Base-by-base conservation (phyloP, 1,284 basidiomycete genomes). In the Psilocybe mexicana region DNA sequence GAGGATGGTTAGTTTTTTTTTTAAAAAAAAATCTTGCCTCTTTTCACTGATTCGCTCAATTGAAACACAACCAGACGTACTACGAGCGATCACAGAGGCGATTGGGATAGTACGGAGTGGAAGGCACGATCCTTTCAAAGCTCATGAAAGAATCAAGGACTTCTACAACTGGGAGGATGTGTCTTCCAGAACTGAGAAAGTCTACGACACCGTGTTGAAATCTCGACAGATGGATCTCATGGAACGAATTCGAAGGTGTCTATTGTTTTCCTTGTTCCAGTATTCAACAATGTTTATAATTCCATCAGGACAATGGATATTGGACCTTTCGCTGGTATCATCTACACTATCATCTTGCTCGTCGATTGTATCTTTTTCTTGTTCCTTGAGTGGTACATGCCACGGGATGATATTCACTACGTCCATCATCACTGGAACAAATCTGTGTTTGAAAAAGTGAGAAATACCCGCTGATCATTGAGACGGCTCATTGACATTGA, bases 91-190 rank as follows among this genome's bases (percentile, higher is more conserved):
- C 56, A 83, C 87, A 1, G 83, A 90, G 60, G 96, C 93, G 0
- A 90, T 99, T 40, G 65, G 74, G 2, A 86, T 90, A 55, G 83
- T 98, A 2, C 73, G 81, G 0, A 71, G 75, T 0, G 89, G 91
- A 0, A 74, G 77, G 48, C 94, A 98, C 69, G 88, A 96, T 66
- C 92, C 94, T 0, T 61, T 82, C 6, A 72, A 71, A n/a, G 93
- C 94, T 0, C 95, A 97, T 67, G 81, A 84, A 18, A 85, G 87
- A 45, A 82, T 98, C 51, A 84, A 82, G 62, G 78, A 75, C 2
- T 95, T 98, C 75, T 99, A 99, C 72, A 85, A 87, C 54, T 99
- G 96, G 96, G 74, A 74, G 0, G 79, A 88, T n/a, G 87, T 98
- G 11, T 83, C 94, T 0, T 77, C 77, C 47, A 82, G 96, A 10